Percentiles rank a stretch among this genome's conserved stretches.
phyloP scores from a whole-genome alignment of 164 flowering plant genomes.

The Tinospora cordifolia region DNA sequence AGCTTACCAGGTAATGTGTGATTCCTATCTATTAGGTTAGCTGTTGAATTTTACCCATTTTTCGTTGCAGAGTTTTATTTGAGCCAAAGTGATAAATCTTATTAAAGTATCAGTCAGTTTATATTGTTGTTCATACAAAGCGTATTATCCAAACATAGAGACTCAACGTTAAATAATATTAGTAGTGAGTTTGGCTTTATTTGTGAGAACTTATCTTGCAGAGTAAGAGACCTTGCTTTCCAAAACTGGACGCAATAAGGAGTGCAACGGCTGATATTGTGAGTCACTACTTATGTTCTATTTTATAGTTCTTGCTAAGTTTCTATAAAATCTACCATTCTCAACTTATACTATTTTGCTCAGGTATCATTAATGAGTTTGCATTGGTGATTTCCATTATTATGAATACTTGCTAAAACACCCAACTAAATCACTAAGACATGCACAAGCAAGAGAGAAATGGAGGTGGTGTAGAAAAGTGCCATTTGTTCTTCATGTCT shows the following conservation, averaged over 20 bases:
- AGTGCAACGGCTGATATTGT: slow-evolving; percentile 95
- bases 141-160: neutral
- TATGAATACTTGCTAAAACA: too few species aligned
- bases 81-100: neutral
- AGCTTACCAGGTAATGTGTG: neutral
- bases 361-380: neutral
- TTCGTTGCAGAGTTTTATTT: neutral
- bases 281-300: slow-evolving; percentile 29
- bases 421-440: too few species aligned
- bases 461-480: too few species aligned
- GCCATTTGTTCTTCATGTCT: too few species aligned
- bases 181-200: neutral
- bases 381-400: neutral
- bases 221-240: slow-evolving; percentile 82
- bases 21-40: neutral
- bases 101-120: neutral
- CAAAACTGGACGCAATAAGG: slow-evolving; percentile 86
- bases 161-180: neutral
- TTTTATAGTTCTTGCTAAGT: too few species aligned
- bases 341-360: neutral
- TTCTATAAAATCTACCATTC: neutral
- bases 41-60: neutral
- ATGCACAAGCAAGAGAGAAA: too few species aligned
- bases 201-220: slow-evolving; percentile 25
- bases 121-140: neutral